Percentiles rank a stretch among this genome's conserved stretches.
These are phyloP conservation scores for Xylogone sp. DNA, from an alignment of 2,329 filamentous ascomycete genomes.

Conservation along the genomic window DNA sequence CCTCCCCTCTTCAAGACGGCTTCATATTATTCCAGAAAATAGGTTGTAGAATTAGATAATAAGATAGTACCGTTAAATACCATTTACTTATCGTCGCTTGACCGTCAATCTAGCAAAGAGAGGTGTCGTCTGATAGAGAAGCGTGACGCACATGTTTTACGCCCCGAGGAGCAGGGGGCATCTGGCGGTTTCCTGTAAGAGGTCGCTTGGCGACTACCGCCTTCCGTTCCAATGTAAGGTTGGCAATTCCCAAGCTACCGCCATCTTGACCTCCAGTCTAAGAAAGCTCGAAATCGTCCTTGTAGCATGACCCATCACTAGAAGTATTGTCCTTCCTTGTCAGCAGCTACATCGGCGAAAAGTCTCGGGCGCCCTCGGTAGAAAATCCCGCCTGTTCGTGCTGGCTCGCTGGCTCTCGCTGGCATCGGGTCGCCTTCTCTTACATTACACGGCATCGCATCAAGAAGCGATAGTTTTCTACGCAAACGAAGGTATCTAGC, in stretches of 20 bases:
- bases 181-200: background rate
- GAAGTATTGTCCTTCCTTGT: background rate
- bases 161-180: background rate
- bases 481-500: slow-evolving; percentile 13
- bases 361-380: background rate
- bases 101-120: background rate
- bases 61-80: background rate
- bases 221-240: background rate
- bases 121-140: background rate
- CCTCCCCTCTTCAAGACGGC: background rate
- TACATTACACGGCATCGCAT: slow-evolving; percentile 7
- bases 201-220: background rate
- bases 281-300: background rate
- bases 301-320: background rate
- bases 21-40: background rate
- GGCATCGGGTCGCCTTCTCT: background rate
- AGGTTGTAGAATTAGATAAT: background rate
- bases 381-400: background rate
- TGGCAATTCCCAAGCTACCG: background rate
- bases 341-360: background rate
- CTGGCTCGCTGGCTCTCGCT: background rate
- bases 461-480: slow-evolving; percentile 21
- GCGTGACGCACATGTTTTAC: background rate
- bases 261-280: background rate
- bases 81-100: background rate